These are phyloP conservation scores for Linum usitatissimum DNA, from an alignment of 345 rosid species.

Conservation along the genomic window DNA sequence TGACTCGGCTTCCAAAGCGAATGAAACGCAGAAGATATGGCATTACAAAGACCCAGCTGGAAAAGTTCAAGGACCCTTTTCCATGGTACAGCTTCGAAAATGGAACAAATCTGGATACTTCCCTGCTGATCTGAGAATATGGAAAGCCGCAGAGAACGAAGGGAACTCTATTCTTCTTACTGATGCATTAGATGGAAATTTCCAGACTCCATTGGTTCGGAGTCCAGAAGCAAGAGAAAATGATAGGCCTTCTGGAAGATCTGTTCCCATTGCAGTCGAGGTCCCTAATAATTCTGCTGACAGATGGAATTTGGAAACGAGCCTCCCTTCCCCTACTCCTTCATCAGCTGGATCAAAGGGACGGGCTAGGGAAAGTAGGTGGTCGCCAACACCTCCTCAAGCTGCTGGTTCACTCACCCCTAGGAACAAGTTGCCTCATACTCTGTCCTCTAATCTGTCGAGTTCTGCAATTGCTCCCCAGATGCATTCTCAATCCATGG, in stretches of 20 bases:
- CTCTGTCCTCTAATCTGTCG: slow-evolving; percentile 1
- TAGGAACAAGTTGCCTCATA: slow-evolving; percentile 18
- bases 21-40: slow-evolving; percentile 89
- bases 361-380: slow-evolving; percentile 40
- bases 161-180: slow-evolving; percentile 66
- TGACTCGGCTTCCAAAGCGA: slow-evolving; percentile 36
- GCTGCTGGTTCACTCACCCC: slow-evolving; percentile 26
- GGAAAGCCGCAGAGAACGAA: slow-evolving; percentile 53
- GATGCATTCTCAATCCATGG: slow-evolving; percentile 22
- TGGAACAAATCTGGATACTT: slow-evolving; percentile 94
- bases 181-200: slow-evolving; percentile 64
- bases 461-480: slow-evolving; percentile 28
- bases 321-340: slow-evolving; percentile 95
- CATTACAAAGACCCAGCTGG: slow-evolving; percentile 92
- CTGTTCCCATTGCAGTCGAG: slow-evolving; percentile 38
- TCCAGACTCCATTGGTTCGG: slow-evolving; percentile 31
- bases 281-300: slow-evolving; percentile 41
- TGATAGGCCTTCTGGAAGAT: slow-evolving; percentile 20
- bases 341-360: slow-evolving; percentile 38
- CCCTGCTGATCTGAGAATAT: slow-evolving; percentile 71
- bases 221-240: slow-evolving; percentile 16
- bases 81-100: slow-evolving; percentile 84
- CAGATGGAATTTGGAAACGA: slow-evolving; percentile 49
- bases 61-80: slow-evolving; percentile 92
- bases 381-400: slow-evolving; percentile 54